Evolutionary conservation across 1,139 yeast species (phyloP), one percentile per base, ranked within the genome.

Genomic region (Blastobotrys capitulatus): DNA sequence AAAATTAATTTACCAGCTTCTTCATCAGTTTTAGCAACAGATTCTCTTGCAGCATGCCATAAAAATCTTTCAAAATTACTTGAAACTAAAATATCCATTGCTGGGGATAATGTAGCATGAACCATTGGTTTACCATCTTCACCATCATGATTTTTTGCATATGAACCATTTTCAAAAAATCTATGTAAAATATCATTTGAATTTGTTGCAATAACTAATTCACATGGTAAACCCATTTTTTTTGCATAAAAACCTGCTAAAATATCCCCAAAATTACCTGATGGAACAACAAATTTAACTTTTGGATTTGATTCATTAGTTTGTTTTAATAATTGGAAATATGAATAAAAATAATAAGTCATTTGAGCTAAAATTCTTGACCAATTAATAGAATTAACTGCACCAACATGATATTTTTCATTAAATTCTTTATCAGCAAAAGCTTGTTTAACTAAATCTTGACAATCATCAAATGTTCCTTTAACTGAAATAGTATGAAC

Each of bases 401-500:
- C 98, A 61, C 97, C 98, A 52, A 92, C 86, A 63, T 90, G 96
- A 72, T 89, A 86, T 68, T 83, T 84, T 59, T 77, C 78, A 70
- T 92, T 92, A 44, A 92, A 92, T 57, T 84, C 88, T 50, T 70
- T 74, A 68, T 92, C 98, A 54, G 92, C 95, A 69, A 92, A 92
- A 54, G 92, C 82, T 63, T 85, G 86, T 71, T 92, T 94, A 56
- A 92, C 97, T 53, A 90, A 80, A 63, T 89, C 97, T 73, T 92
- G 99, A 71, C 99, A 92, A 71, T 92, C 97, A 69, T 92, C 99
- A 66, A 92, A 92, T 25, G 96, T 88, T 57, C 98, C 98, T 58
- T 83, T 86, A 41, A 92, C 96, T 6, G 96, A 86, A 57, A 92
- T 76, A 29, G 97, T 90, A 71, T 92, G 98, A 38, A 92, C 97